A percentile compares a stretch with the other conserved stretches of the same genome.
Evolutionary conservation across 2,329 filamentous ascomycete genomes (phyloP).

Genomic region (Monilinia fructicola): DNA sequence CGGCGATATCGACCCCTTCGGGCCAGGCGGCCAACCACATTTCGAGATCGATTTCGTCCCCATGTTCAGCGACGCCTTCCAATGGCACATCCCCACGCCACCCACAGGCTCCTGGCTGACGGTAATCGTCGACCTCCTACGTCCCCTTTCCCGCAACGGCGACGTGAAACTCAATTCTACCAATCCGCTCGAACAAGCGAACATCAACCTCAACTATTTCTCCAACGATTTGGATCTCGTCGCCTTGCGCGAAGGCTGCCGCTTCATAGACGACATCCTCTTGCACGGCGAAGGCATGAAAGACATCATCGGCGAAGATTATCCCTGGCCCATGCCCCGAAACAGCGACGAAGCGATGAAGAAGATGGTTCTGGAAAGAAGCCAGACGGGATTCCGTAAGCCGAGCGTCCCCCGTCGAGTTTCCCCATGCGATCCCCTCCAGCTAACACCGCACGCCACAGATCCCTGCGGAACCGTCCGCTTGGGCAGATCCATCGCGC

Average conservation of each 20-base stretch:
- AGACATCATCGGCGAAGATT: conserved; percentile 53
- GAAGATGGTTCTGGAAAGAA: conserved; percentile 55
- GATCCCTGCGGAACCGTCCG: conserved; percentile 57
- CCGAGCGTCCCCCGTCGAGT: not conserved
- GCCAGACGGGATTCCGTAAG: conserved; percentile 50
- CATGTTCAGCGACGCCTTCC: conserved; percentile 54
- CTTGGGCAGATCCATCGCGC: conserved; percentile 50
- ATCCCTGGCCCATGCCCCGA: conserved; percentile 61
- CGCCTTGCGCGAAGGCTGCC: conserved; percentile 47
- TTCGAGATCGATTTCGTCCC: conserved; percentile 63
- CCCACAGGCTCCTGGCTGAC: conserved; percentile 52
- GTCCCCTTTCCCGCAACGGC: conserved; percentile 47
- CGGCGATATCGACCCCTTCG: conserved; percentile 52
- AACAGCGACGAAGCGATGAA: conserved; percentile 57
- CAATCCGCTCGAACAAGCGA: conserved; percentile 59
- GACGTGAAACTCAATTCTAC: conserved; percentile 45
- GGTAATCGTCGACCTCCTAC: conserved; percentile 54
- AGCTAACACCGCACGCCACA: conserved; percentile 22
- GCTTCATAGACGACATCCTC: conserved; percentile 49
- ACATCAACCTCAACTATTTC: conserved; percentile 41
- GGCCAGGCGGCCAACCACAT: conserved; percentile 56
- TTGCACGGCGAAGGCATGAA: conserved; percentile 57
- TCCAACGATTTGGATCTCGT: conserved; percentile 51
- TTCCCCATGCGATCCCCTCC: not conserved
- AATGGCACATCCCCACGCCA: conserved; percentile 49